Base-by-base conservation (phyloP, 1,284 basidiomycete genomes). In the Phaffia rhodozyma region DNA sequence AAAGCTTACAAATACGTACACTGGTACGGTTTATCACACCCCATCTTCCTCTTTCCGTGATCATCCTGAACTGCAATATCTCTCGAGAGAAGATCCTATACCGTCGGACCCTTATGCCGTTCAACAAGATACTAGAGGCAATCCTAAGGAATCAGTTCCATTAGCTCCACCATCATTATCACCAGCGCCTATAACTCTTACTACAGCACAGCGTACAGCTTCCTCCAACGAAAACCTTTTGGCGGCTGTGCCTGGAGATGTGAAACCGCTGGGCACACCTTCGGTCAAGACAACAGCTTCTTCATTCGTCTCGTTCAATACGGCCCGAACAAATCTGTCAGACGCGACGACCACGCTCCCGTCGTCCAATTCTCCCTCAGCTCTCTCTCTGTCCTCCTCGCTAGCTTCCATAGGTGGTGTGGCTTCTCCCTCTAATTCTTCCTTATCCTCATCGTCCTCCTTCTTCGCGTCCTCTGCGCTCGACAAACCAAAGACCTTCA, bases 281-380 rank as follows among this genome's bases (percentile, higher is more conserved):
- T 43, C 38, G 7, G 38, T 43, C 38, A 43, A 43, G 38, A 43
- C 38, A 43, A 43, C 38, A 16, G 38, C 51, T 38, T 29, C 57
- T 43, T 30, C 47, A 2, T 59, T 53, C 23, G 27, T 34, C 34
- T 57, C 55, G 48, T 59, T 59, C 57, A 47, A 63, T 5, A 50
- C 58, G 11, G 53, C 58, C 34, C 58, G 58, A 3, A 48, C 58
- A 32, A 32, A 20, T 32, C 25, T 47, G 21, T 50, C 58, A 21
- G 27, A 32, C 51, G 20, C 61, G 18, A 48, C 48, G 23, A 51
- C 51, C 18, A 34, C 50, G 25, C 43, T 43, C 34, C 48, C 48
- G 1, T 57, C 61, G 16, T 48, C 34, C 13, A 30, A 25, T 18
- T 52, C 60, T n/a, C 32, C 51, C 27, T 34, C 60, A 30, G 27